Evolutionary conservation across 2,329 filamentous ascomycete genomes (phyloP).

Genomic region (Hypoxylon sp.): DNA sequence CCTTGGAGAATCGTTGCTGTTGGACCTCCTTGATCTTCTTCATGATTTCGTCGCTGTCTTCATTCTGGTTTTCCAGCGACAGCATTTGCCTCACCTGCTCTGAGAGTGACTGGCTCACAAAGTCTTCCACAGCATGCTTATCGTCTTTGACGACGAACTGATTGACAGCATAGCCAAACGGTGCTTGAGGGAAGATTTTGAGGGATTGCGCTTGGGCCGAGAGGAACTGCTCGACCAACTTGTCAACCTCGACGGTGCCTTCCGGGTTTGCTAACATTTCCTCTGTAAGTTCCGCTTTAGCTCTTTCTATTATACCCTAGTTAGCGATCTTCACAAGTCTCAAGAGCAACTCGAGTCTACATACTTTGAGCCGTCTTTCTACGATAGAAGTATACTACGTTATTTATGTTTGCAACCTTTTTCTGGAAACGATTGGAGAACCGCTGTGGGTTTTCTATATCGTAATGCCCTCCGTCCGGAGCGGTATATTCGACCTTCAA

Average conservation of each 20-base stretch:
- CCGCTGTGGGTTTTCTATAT: slow-evolving; percentile 93
- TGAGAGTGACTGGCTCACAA: slow-evolving; percentile 77
- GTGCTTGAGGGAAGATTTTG: slow-evolving; percentile 91
- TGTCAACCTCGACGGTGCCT: slow-evolving; percentile 82
- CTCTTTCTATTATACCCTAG: slow-evolving; percentile 33
- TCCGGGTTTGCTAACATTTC: slow-evolving; percentile 71
- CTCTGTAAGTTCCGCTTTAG: slow-evolving; percentile 68
- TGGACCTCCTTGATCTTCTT: slow-evolving; percentile 75
- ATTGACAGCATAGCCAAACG: slow-evolving; percentile 90
- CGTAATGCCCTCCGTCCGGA: slow-evolving; percentile 85
- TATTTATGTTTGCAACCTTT: slow-evolving; percentile 93
- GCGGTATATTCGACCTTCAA: slow-evolving; percentile 92
- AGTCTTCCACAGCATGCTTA: slow-evolving; percentile 88
- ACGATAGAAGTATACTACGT: slow-evolving; percentile 92
- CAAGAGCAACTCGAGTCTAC: slow-evolving; percentile 35
- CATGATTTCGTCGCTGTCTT: slow-evolving; percentile 80
- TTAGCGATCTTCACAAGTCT: slow-evolving; percentile 28
- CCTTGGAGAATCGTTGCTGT: slow-evolving; percentile 77
- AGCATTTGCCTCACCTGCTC: slow-evolving; percentile 78
- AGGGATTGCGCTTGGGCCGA: slow-evolving; percentile 88
- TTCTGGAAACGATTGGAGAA: slow-evolving; percentile 93
- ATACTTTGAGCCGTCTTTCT: slow-evolving; percentile 77
- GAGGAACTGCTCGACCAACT: slow-evolving; percentile 88
- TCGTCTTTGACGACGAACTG: slow-evolving; percentile 97
- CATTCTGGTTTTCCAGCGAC: slow-evolving; percentile 71